Conservation (phyloP, 805 yeast genomes). For the Metschnikowia hibisci region DNA sequence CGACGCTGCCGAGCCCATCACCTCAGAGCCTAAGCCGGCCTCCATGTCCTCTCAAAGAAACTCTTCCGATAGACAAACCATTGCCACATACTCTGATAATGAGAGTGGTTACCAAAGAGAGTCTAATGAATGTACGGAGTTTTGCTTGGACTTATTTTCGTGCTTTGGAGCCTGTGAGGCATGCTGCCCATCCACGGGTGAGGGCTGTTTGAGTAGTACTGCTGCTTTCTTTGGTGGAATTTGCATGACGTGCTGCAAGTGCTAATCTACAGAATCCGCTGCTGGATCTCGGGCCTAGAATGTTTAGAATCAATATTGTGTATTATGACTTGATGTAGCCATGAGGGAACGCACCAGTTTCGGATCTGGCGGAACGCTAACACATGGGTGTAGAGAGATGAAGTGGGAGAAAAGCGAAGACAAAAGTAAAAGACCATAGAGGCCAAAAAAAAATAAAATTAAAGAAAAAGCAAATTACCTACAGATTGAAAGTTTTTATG, state of each 20-base stretch:
- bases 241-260: constrained; percentile 32
- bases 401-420: too few relatives aligned
- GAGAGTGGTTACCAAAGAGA: constrained; percentile 37
- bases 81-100: constrained; percentile 11
- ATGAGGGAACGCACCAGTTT: too few relatives aligned
- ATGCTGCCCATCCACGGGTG: constrained; percentile 41
- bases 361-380: too few relatives aligned
- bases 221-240: constrained; percentile 38
- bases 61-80: constrained; percentile 7
- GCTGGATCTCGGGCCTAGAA: too few relatives aligned
- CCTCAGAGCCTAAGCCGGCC: constrained; percentile 14
- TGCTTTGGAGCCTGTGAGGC: constrained; percentile 40
- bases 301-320: too few relatives aligned
- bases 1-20: constrained; percentile 9
- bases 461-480: too few relatives aligned
- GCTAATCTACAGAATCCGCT: constrained; percentile 8
- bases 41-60: constrained; percentile 13
- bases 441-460: too few relatives aligned
- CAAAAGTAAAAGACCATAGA: too few relatives aligned
- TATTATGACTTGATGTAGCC: too few relatives aligned
- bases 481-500: too few relatives aligned
- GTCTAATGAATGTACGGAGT: constrained; percentile 39
- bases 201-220: constrained; percentile 35
- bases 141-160: constrained; percentile 32
- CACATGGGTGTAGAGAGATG: too few relatives aligned